Evolutionary conservation across 2,329 filamentous ascomycete species (phyloP), one percentile per base, ranked within the genome.

Genomic region (Exophiala sp.): DNA sequence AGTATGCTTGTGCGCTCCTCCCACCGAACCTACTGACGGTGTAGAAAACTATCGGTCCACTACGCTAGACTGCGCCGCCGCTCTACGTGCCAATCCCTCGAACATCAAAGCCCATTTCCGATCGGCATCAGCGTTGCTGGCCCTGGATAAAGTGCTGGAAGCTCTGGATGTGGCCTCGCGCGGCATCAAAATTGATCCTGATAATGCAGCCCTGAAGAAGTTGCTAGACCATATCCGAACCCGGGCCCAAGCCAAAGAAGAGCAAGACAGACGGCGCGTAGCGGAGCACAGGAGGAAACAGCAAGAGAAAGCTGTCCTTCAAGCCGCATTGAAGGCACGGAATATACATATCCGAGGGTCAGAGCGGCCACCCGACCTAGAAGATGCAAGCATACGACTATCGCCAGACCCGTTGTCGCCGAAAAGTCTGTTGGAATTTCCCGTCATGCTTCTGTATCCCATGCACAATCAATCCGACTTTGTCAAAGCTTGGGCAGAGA

Each of bases 81-180:
- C 89, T 1, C 79, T 99, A 56, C 82, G 84, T 36, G 76, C 96
- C 54, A 95, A 96, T 71, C 80, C 85, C 2, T 71, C 69, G 47
- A 96, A 96, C 69, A 71, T 95, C 65, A 99, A 99, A 75, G 92
- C 94, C 1, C 90, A 86, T 73, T 99, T 95, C 72, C 87, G 94
- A 59, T 91, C 88, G 51, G 83, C 88, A 2, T 78, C 80, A 55
- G 92, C 94, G 3, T 81, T 95, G 52, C 76, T 95, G 21, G 83
- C 86, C 1, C 82, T 96, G 12, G 86, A 88, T 68, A 89, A 89
- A 65, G 76, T 95, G 52, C 71, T 75, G 18, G 91, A 96, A 73
- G 91, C 94, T 2, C 80, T 86, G 62, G 90, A 95, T 69, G 85
- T 89, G 3, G 91, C 87, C 66, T 75, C 80, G 3, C 80, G 84